Base-by-base conservation (phyloP, 2,329 filamentous ascomycete genomes). In the Monilinia polystroma region DNA sequence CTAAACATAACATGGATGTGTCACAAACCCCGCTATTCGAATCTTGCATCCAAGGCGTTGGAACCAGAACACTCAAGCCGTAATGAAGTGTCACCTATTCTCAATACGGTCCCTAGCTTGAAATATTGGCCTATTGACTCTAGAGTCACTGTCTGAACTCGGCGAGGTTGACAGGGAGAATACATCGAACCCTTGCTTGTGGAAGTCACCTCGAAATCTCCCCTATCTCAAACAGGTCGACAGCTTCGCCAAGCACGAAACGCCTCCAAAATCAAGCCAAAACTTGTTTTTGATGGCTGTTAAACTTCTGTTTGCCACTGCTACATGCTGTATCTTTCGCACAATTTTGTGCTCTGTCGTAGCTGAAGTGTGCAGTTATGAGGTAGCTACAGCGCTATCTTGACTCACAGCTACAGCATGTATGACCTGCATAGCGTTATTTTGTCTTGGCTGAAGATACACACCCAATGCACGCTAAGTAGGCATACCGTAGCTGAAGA, bases 81-180 rank as follows among this genome's bases (percentile, higher is more conserved):
- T 62, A 51, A 62, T 62, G 45, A 51, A 52, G 20, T 62, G 58
- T 26, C n/a, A 62, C 32, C 23, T 4, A 8, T 62, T 32, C 58
- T 60, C 45, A 38, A 47, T 41, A 26, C 3, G 4, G 32, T 45
- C 16, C 29, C 1, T n/a, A 20, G n/a, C 16, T 35, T 43, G 11
- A 23, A 12, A 23, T 11, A 23, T 35, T 26, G 32, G 32, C 4
- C n/a, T 51, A 14, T 57, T 45, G 55, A 35, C 32, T 35, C 32
- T 35, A 35, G 32, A 35, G 32, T 35, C 5, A 35, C 32, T 35
- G 2, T 35, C 32, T 35, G 7, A 35, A 35, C 32, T 35, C 32
- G 32, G 32, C 32, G 5, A 35, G 1, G 32, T 35, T 5, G 32
- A 35, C 32, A 35, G 32, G 3, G 32, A 47, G 20, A 49, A n/a